Evolutionary conservation across 2,329 filamentous ascomycete genomes (phyloP).

Genomic region (Paraconiothyrium brasiliense): DNA sequence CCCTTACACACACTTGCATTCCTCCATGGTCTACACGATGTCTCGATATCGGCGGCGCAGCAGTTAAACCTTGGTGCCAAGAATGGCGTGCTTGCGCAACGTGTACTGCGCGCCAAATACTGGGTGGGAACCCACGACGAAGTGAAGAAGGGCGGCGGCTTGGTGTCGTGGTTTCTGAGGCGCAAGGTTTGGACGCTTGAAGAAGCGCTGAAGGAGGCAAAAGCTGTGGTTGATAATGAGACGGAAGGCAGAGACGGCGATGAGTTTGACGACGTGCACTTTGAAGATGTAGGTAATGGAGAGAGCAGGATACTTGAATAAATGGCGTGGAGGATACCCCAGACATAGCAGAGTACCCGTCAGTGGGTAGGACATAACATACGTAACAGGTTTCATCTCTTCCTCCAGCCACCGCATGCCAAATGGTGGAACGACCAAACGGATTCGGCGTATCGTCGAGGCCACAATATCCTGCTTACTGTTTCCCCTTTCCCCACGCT

Average conservation of each 20-base stretch:
- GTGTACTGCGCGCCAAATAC: slow-evolving; percentile 64
- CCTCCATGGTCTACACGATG: slow-evolving; percentile 71
- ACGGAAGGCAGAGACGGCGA: slow-evolving; percentile 39
- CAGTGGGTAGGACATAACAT: neutral
- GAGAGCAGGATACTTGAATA: slow-evolving; percentile 63
- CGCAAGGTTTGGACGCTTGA: slow-evolving; percentile 54
- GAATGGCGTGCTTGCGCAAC: slow-evolving; percentile 68
- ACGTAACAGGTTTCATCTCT: too few relatives aligned
- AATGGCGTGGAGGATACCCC: slow-evolving; percentile 11
- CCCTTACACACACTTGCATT: slow-evolving; percentile 65
- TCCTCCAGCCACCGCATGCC: too few relatives aligned
- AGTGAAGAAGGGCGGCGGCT: slow-evolving; percentile 66
- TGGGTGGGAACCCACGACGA: slow-evolving; percentile 75
- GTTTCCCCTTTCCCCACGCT: neutral
- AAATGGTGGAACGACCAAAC: too few relatives aligned
- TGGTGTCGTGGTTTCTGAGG: slow-evolving; percentile 62
- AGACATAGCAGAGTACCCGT: neutral
- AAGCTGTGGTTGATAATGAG: slow-evolving; percentile 53
- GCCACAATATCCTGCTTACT: neutral
- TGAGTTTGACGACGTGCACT: slow-evolving; percentile 56
- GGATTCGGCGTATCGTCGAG: neutral
- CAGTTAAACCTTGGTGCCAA: slow-evolving; percentile 71
- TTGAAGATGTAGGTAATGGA: slow-evolving; percentile 65
- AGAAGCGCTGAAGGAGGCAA: slow-evolving; percentile 60
- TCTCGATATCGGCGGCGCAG: slow-evolving; percentile 60